These are phyloP conservation scores for Pyrus betulifolia DNA, from an alignment of 306 rosid genomes.

Conservation along the genomic window DNA sequence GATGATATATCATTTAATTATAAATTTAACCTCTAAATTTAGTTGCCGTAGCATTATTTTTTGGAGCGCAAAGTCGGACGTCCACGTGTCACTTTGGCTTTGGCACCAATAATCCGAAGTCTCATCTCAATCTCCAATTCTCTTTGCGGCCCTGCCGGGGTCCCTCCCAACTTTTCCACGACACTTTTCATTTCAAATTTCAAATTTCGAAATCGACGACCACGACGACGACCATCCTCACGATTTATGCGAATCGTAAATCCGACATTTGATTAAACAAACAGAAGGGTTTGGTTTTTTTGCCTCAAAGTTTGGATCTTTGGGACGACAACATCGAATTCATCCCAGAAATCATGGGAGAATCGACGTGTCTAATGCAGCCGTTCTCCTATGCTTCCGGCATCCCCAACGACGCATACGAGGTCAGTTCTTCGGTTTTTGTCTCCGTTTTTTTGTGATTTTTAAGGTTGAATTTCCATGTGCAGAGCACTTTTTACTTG, in stretches of 20 bases:
- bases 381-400: conserved; percentile 86
- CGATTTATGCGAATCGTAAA: neutral
- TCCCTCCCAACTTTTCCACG: conserved; percentile 27
- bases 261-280: neutral
- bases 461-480: neutral
- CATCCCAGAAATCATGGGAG: conserved; percentile 50
- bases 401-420: conserved; percentile 57
- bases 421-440: conserved; percentile 34
- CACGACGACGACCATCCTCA: neutral
- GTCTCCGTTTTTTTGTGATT: neutral
- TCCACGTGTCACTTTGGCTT: conserved; percentile 1
- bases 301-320: conserved; percentile 33
- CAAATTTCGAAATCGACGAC: conserved; percentile 47
- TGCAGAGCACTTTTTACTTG: neutral
- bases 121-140: neutral
- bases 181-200: conserved; percentile 45
- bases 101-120: neutral
- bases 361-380: conserved; percentile 84
- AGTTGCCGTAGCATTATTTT: no score
- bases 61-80: neutral
- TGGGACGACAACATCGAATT: conserved; percentile 11
- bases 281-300: conserved; percentile 5
- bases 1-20: no score
- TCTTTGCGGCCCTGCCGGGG: neutral
- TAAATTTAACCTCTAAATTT: no score